Base-by-base conservation (phyloP, 257 asterid species). In the Haberlea rhodopensis region DNA sequence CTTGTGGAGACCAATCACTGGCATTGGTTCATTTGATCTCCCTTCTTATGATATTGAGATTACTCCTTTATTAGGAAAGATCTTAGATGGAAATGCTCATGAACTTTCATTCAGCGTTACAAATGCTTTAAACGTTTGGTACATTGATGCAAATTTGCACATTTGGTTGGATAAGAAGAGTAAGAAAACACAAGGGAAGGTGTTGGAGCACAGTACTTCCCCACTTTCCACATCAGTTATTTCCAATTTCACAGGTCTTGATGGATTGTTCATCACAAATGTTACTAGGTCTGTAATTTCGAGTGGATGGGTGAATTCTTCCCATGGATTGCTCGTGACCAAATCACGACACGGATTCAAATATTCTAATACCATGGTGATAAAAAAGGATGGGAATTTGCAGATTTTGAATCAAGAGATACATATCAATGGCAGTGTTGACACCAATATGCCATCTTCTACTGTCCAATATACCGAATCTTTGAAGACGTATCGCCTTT, bases 31-130 rank as follows among this genome's bases (percentile, higher is more conserved):
- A 2, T 85, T 85, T 63, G 75, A 80, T 75, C 78, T 80, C 69
- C 87, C 89, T 52, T 60, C 84, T 5, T 82, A 85, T 59, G 76
- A 82, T 43, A 79, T 85, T 52, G 87, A 85, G 59, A 62, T 85
- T 26, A 82, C 92, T 11, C 85, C 84, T 0, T 73, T 78, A 1
- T 68, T 82, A 40, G 84, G 84, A 2, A 61, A 28, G 16, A 37
- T 82, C 0, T 67, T 85, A 26, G 89, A 85, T 67, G 81, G 77
- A n/a, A 76, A 67, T 40, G 65, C 58, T 6, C 94, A 83, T 53
- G 56, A 43, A 3, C 46, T 81, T 27, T 66, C 59, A 3, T 81
- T 86, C 27, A 63, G 83, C 13, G 83, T 81, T 31, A 76, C 87
- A 3, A 81, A 78, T 49, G 88, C 81, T 48, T 60, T 83, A 64